Evolutionary conservation across 164 flowering plant genomes (phyloP), one percentile per base, ranked within the genome.

Genomic region (Annona cherimola): DNA sequence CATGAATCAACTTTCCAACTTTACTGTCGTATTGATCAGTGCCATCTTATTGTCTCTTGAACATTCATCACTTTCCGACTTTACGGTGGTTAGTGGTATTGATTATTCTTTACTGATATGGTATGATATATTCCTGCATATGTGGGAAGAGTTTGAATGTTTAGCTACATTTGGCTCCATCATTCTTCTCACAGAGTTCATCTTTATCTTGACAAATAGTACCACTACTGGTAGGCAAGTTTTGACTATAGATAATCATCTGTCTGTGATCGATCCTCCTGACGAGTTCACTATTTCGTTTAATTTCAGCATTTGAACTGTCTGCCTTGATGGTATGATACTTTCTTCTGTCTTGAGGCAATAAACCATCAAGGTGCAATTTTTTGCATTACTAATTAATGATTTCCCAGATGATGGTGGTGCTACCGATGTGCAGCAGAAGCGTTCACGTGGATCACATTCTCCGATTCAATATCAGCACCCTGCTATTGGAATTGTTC

Each of bases 371-470:
- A 50, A 5, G 57, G 67, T 64, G 43, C 45, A 64, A 50, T 14
- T 35, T 54, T 3, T 69, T 64, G 12, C 35, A 3, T 68, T 44
- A 61, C 69, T 69, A 26, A 39, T 55, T 64, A 6, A 73, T 57
- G 40, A 71, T 61, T 11, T 50, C 5, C 54, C 82, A 91, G 97
- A 87, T 78, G 84, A 81, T 70, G 73, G 84, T 76, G 89, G 85
- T 73, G 78, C 81, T 54, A 86, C 84, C 77, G 57, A 50, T 50
- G 93, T 86, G 77, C 89, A 75, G 71, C 90, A 82, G 76, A 81
- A 82, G 63, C 86, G 79, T 39, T 54, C 62, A 55, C 45, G 42
- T 14, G 57, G 18, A 5, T 43, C 82, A 20, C 91, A 85, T 71
- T 35, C 82, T 68, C 87, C 80, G 67, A 63, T 64, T 46, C 90